Evolutionary conservation across 2,329 filamentous ascomycete genomes (phyloP).

Genomic region (Stagonosporopsis cucurbitacearum): DNA sequence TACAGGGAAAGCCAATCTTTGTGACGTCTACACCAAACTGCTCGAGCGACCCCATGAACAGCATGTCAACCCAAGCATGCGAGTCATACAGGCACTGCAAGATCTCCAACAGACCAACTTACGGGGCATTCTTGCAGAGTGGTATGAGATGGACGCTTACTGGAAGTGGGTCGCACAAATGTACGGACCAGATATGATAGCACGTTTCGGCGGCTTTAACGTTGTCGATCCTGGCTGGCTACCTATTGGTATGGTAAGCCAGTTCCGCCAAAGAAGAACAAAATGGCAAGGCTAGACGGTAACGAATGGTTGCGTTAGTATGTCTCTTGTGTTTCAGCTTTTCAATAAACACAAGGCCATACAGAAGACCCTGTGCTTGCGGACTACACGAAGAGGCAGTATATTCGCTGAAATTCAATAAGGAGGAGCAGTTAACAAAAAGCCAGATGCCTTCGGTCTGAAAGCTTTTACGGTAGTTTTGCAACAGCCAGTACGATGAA

Average conservation of each 20-base stretch:
- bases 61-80: constrained; percentile 26
- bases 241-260: constrained; percentile 47
- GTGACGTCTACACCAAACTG: constrained; percentile 24
- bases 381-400: no score
- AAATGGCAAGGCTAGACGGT: constrained; percentile 40
- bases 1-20: constrained; percentile 21
- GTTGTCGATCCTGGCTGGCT: constrained; percentile 44
- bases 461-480: no score
- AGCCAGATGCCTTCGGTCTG: no score
- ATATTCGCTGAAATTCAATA: no score
- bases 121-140: constrained; percentile 31
- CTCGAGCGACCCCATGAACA: constrained; percentile 31
- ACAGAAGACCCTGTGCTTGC: not conserved
- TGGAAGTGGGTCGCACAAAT: constrained; percentile 49
- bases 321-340: no score
- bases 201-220: constrained; percentile 43
- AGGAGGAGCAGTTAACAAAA: no score
- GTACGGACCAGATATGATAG: constrained; percentile 46
- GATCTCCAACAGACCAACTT: constrained; percentile 31
- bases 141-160: constrained; percentile 42
- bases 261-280: constrained; percentile 41
- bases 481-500: not conserved
- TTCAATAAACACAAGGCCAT: no score
- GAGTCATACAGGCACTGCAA: constrained; percentile 30
- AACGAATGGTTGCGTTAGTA: not conserved